These are phyloP conservation scores for Rutstroemia sp. DNA, from an alignment of 2,329 filamentous ascomycete species.

Conservation along the genomic window DNA sequence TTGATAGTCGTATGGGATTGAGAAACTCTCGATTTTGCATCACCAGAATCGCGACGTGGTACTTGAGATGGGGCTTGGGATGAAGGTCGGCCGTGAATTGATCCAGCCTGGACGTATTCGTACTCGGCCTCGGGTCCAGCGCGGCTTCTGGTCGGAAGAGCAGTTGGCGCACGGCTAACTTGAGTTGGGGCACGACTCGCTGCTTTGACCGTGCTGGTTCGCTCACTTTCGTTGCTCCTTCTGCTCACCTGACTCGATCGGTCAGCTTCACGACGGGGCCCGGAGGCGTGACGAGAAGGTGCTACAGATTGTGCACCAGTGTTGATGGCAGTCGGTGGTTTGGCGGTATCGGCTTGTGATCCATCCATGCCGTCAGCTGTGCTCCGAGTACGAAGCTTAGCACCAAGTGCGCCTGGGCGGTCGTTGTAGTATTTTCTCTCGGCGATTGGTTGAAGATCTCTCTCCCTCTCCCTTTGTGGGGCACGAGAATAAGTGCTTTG, in stretches of 20 bases:
- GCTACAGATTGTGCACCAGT: background rate
- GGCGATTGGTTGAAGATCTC: background rate
- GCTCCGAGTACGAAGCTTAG: background rate
- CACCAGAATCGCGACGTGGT: background rate
- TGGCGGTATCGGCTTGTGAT: background rate
- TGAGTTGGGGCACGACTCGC: background rate
- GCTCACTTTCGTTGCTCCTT: background rate
- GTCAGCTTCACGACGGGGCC: no score
- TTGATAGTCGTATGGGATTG: constrained; percentile 2
- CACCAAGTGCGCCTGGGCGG: background rate
- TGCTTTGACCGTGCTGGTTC: background rate
- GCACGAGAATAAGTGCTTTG: background rate
- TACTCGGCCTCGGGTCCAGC: background rate
- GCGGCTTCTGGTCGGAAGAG: background rate
- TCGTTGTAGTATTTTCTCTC: constrained; percentile 3
- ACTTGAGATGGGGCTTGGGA: background rate
- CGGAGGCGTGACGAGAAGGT: background rate
- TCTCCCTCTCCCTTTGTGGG: constrained; percentile 3
- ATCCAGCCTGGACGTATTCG: background rate
- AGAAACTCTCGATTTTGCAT: background rate
- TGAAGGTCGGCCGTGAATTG: background rate
- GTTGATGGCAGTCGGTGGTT: constrained; percentile 4
- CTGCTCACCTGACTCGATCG: no score
- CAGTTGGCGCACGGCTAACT: background rate
- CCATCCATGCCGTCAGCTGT: background rate